These are phyloP conservation scores for Centrapalus pauciflorus DNA, from an alignment of 129 eudicot species.

Conservation along the genomic window DNA sequence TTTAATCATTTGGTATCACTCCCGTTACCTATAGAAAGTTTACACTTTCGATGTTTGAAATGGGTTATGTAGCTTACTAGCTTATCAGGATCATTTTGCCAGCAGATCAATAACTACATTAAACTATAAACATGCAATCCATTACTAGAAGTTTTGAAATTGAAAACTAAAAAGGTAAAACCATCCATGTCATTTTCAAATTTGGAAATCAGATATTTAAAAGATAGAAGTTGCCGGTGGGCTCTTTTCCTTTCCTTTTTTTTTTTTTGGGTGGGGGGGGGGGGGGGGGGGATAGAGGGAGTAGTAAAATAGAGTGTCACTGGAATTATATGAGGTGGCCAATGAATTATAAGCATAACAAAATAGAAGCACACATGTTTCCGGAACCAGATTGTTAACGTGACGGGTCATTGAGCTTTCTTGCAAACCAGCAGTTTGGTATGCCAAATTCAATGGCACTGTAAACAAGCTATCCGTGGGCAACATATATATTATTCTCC, in stretches of 20 bases:
- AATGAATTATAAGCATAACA: background rate
- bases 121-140: background rate
- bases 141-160: background rate
- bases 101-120: background rate
- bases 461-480: slow-evolving; percentile 24
- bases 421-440: slow-evolving; percentile 37
- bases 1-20: background rate
- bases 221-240: no score
- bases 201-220: no score
- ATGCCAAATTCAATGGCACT: slow-evolving; percentile 12
- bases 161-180: background rate
- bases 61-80: background rate
- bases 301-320: background rate
- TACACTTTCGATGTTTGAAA: background rate
- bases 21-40: background rate
- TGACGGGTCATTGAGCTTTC: slow-evolving; percentile 29
- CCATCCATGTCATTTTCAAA: background rate
- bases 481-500: slow-evolving; percentile 16
- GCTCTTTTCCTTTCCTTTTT: no score
- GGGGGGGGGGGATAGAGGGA: background rate
- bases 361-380: slow-evolving; percentile 4
- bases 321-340: background rate
- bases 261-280: no score
- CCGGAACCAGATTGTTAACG: slow-evolving; percentile 30
- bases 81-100: background rate